These are phyloP conservation scores for Leersia perrieri DNA, from an alignment of 176 grass and related monocot genomes.

Conservation along the genomic window DNA sequence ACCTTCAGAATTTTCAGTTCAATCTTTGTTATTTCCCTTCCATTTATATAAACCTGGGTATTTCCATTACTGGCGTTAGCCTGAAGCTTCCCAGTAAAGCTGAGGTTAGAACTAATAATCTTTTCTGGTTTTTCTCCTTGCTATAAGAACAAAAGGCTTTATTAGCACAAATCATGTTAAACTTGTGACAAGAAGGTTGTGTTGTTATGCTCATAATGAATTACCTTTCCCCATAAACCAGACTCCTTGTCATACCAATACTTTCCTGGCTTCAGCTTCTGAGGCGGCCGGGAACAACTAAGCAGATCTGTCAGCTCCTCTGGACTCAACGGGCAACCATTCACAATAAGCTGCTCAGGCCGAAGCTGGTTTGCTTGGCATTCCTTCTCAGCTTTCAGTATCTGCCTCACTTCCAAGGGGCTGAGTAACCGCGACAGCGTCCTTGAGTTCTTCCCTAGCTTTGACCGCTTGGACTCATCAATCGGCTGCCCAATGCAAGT, in stretches of 20 bases:
- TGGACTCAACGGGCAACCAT: constrained; percentile 55
- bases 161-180: constrained; percentile 8
- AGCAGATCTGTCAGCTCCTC: constrained; percentile 85
- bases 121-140: constrained; percentile 85
- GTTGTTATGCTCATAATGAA: background rate
- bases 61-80: constrained; percentile 85
- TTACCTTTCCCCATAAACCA: constrained; percentile 84
- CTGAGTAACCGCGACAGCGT: constrained; percentile 62
- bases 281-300: background rate
- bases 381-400: constrained; percentile 96
- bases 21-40: constrained; percentile 83
- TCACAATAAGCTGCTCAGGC: constrained; percentile 80
- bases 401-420: constrained; percentile 86
- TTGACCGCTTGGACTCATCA: constrained; percentile 72
- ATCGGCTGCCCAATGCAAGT: constrained; percentile 80
- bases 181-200: background rate
- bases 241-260: background rate
- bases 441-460: constrained; percentile 85
- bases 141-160: constrained; percentile 35
- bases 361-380: constrained; percentile 90
- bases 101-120: constrained; percentile 82
- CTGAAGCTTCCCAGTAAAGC: constrained; percentile 82
- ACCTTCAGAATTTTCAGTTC: constrained; percentile 83
- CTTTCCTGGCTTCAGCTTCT: background rate
- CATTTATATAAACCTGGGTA: constrained; percentile 88